Percentiles rank a stretch among this genome's conserved stretches.
Conservation (phyloP, 108 stramenopile species). For the Cyclotella cryptica region DNA sequence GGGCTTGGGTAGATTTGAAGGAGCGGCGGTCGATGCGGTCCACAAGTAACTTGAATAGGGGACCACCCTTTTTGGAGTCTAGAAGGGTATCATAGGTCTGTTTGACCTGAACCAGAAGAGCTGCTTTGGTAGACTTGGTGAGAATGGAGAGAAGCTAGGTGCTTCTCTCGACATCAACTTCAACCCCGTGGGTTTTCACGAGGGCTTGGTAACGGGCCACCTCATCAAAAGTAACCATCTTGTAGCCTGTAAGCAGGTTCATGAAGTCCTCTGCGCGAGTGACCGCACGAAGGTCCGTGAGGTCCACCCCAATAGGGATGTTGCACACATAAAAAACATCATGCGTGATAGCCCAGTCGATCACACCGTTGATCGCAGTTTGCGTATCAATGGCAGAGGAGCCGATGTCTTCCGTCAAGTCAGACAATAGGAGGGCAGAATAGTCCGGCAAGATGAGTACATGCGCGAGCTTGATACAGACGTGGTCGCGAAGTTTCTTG, state of each 20-base stretch:
- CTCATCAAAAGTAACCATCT: neutral
- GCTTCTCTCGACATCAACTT: neutral
- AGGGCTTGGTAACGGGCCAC: neutral
- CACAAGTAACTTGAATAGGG: neutral
- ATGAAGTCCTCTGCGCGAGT: neutral
- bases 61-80: neutral
- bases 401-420: neutral
- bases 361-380: neutral
- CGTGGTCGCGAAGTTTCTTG: neutral
- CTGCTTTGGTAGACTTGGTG: neutral
- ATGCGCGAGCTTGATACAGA: neutral
- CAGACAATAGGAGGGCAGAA: neutral
- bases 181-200: neutral
- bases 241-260: neutral
- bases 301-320: neutral
- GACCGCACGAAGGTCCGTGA: neutral
- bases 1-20: neutral
- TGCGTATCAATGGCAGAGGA: neutral
- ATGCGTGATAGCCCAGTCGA: too few relatives aligned
- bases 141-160: neutral
- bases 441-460: neutral
- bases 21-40: neutral
- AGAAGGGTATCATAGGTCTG: neutral
- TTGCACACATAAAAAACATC: neutral
- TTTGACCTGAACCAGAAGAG: neutral